phyloP scores from a whole-genome alignment of 139 green algal species.

The Coccomyxa sp. region DNA sequence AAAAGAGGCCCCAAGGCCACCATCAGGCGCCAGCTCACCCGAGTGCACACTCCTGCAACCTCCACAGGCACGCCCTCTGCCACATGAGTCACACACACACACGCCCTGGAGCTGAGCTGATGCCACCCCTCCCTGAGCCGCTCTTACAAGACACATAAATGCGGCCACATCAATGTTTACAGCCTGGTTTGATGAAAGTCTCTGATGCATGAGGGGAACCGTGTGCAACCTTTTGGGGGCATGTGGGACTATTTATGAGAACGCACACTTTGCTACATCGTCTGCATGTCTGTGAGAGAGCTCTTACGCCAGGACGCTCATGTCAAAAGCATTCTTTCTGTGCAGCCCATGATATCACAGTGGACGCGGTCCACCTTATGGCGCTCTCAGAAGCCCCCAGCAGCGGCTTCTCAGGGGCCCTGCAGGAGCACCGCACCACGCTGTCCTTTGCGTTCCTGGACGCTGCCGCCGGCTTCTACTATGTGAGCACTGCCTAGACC shows the following conservation, averaged over 20 bases:
- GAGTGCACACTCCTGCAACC: conserved; percentile 35
- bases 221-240: neutral
- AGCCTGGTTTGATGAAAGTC: neutral
- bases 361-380: conserved; percentile 37
- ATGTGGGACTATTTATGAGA: neutral
- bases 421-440: neutral
- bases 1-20: conserved; percentile 28
- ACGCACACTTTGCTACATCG: neutral
- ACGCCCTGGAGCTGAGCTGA: neutral
- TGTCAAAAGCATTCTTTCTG: neutral
- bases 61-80: too few species aligned
- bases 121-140: neutral
- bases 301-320: neutral
- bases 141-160: neutral
- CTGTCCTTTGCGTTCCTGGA: conserved; percentile 52
- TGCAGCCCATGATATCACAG: neutral
- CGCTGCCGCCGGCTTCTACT: conserved; percentile 39
- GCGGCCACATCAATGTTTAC: neutral
- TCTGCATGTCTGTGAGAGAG: too few species aligned
- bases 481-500: conserved; percentile 26
- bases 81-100: too few species aligned
- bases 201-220: neutral
- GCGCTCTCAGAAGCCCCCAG: conserved; percentile 10
- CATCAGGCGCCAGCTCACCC: conserved; percentile 30
- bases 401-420: neutral